These are phyloP conservation scores for Boletus barrowsii DNA, from an alignment of 768 basidiomycete species.

Conservation along the genomic window DNA sequence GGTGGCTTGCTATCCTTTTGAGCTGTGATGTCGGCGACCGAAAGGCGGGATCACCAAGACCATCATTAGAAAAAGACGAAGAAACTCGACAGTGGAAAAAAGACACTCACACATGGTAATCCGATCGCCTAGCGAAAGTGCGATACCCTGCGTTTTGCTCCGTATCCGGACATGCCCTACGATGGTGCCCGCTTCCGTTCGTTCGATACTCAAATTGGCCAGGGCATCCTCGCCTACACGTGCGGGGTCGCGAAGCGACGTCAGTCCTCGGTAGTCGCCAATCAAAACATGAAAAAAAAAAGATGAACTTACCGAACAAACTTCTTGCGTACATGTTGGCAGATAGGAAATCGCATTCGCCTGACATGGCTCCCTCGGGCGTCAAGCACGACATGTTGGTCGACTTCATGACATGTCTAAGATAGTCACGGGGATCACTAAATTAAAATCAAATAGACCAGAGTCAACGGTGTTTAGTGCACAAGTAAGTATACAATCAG, in stretches of 20 bases:
- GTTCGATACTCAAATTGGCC: slow-evolving; percentile 91
- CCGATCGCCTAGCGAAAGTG: slow-evolving; percentile 87
- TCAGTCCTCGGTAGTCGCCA: not conserved
- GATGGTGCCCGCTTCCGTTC: slow-evolving; percentile 75
- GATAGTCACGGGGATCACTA: slow-evolving; percentile 84
- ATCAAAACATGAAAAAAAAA: not conserved
- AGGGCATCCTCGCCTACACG: slow-evolving; percentile 86
- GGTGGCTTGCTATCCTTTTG: slow-evolving; percentile 42
- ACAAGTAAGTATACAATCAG: not conserved
- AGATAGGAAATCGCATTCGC: slow-evolving; percentile 95
- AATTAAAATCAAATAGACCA: not conserved
- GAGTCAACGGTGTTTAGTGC: not conserved
- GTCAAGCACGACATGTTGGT: slow-evolving; percentile 99
- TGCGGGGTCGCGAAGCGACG: not conserved
- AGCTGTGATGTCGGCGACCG: slow-evolving; percentile 21
- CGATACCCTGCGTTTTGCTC: slow-evolving; percentile 97
- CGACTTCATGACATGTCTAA: slow-evolving; percentile 91
- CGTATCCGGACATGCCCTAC: slow-evolving; percentile 94
- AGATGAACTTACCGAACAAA: slow-evolving; percentile 71
- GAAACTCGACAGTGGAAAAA: not conserved
- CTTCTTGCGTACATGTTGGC: slow-evolving; percentile 96
- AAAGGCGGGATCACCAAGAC: not conserved
- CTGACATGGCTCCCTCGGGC: slow-evolving; percentile 80
- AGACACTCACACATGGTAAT: slow-evolving; percentile 58
- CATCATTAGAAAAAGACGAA: not conserved